A percentile compares a stretch with the other conserved stretches of the same genome.
phyloP scores from a whole-genome alignment of 2,329 filamentous ascomycete species.

The Paecilomyces niveus region DNA sequence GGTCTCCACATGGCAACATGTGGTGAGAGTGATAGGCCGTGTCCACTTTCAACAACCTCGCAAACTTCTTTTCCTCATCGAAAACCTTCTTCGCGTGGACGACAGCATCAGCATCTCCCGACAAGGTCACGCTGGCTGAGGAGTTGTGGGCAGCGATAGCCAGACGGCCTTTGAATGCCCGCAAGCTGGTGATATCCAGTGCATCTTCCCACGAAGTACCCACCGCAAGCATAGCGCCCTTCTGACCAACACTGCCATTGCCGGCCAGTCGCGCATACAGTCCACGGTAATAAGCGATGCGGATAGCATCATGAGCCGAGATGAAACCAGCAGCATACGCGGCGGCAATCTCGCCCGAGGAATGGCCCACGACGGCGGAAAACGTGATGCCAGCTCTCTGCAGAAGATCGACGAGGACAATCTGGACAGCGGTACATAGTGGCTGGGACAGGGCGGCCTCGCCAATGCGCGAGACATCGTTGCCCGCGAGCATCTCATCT shows the following conservation, averaged over 20 bases:
- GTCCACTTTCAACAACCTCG: constrained; percentile 5
- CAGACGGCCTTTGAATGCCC: constrained; percentile 10
- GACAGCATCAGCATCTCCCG: constrained; percentile 29
- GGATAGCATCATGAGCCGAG: constrained; percentile 27
- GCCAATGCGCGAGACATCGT: background rate
- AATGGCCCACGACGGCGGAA: constrained; percentile 37
- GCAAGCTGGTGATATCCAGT: constrained; percentile 4
- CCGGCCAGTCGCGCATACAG: constrained; percentile 7
- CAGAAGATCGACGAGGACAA: constrained; percentile 12
- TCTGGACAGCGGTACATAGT: constrained; percentile 13
- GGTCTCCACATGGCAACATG: constrained; percentile 30
- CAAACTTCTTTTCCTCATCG: constrained; percentile 23
- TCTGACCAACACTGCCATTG: constrained; percentile 1
- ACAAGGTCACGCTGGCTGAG: constrained; percentile 31
- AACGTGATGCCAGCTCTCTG: constrained; percentile 22
- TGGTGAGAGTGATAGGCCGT: constrained; percentile 36
- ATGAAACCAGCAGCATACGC: constrained; percentile 40
- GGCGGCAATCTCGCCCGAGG: constrained; percentile 41
- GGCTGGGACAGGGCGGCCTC: constrained; percentile 11
- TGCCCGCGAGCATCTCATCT: background rate
- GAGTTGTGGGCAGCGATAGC: constrained; percentile 28
- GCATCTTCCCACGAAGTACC: constrained; percentile 19
- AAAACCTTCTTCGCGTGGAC: constrained; percentile 16
- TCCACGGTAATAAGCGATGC: constrained; percentile 34
- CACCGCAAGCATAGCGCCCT: constrained; percentile 27